Percentiles rank a stretch among this genome's conserved stretches.
Conservation (phyloP, 2,329 filamentous ascomycete genomes). For the Colletotrichum camelliae region DNA sequence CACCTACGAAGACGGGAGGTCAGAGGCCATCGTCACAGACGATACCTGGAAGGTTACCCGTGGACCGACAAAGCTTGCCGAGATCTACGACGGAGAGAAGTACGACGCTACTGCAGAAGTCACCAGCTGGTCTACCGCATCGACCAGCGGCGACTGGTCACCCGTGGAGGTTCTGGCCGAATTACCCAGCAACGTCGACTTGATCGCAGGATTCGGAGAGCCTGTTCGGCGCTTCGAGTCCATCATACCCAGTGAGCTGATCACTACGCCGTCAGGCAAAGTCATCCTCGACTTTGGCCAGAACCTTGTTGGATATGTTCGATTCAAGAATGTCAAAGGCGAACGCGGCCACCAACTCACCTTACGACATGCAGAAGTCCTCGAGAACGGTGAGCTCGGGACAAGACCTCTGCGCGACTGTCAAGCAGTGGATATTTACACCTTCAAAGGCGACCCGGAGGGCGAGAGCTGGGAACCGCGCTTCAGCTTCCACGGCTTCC, state of each 20-base stretch:
- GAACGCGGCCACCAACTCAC: constrained; percentile 29
- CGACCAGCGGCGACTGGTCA: not conserved
- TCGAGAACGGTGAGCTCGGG: constrained; percentile 45
- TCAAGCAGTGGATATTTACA: constrained; percentile 38
- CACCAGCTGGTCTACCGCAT: not conserved
- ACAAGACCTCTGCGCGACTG: constrained; percentile 41
- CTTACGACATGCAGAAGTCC: constrained; percentile 45
- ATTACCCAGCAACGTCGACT: not conserved
- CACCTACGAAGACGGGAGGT: not conserved
- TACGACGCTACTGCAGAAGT: constrained; percentile 15
- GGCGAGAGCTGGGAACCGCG: constrained; percentile 42
- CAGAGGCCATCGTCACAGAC: not conserved
- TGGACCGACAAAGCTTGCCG: constrained; percentile 13
- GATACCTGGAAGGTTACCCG: not conserved
- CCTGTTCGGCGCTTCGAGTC: constrained; percentile 28
- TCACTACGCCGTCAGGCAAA: constrained; percentile 37
- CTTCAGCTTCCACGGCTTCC: constrained; percentile 58
- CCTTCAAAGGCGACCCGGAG: constrained; percentile 26
- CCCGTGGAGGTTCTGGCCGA: not conserved
- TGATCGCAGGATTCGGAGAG: not conserved
- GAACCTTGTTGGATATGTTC: constrained; percentile 45
- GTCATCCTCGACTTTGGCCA: constrained; percentile 49
- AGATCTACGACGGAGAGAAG: constrained; percentile 23
- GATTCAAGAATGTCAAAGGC: constrained; percentile 23
- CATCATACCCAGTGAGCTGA: constrained; percentile 30